Conservation (phyloP, 2,329 filamentous ascomycete genomes). For the Penicillium janthinellum region DNA sequence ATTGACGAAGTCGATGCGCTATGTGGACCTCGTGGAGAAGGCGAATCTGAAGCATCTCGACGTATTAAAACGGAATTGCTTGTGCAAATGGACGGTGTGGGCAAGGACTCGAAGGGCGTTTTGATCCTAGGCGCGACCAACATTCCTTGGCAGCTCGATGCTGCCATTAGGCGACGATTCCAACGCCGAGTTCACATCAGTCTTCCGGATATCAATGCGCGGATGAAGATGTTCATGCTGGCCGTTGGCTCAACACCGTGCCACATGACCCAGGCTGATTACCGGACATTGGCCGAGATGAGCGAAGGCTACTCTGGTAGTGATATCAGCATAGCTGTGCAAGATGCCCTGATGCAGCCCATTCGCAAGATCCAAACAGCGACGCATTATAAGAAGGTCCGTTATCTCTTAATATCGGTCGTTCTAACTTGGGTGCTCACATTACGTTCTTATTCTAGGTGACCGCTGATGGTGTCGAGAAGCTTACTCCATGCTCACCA, state of each 20-base stretch:
- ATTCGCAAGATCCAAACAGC: constrained; percentile 95
- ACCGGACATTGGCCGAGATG: constrained; percentile 73
- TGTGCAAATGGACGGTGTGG: constrained; percentile 99
- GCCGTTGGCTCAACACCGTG: constrained; percentile 92
- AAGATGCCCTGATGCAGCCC: constrained; percentile 96
- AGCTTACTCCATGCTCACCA: constrained; percentile 84
- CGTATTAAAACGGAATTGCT: constrained; percentile 98
- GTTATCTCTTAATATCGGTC: constrained; percentile 5
- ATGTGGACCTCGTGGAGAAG: constrained; percentile 88
- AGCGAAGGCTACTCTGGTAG: constrained; percentile 95
- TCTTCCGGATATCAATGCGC: constrained; percentile 80
- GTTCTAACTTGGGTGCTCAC: neutral
- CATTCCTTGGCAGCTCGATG: constrained; percentile 97
- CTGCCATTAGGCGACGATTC: constrained; percentile 92
- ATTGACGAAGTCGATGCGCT: constrained; percentile 98
- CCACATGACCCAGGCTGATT: constrained; percentile 76
- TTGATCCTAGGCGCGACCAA: constrained; percentile 95
- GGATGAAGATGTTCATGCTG: constrained; percentile 94
- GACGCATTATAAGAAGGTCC: constrained; percentile 93
- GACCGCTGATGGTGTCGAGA: constrained; percentile 62
- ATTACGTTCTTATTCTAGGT: constrained; percentile 55
- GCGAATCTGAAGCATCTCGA: constrained; percentile 94
- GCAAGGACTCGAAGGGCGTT: constrained; percentile 90
- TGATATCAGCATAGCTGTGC: constrained; percentile 93
- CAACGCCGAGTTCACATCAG: constrained; percentile 95